A percentile compares a stretch with the other conserved stretches of the same genome.
Evolutionary conservation across 176 grass and related monocot genomes (phyloP).

Genomic region (Tillandsia fasciculata): DNA sequence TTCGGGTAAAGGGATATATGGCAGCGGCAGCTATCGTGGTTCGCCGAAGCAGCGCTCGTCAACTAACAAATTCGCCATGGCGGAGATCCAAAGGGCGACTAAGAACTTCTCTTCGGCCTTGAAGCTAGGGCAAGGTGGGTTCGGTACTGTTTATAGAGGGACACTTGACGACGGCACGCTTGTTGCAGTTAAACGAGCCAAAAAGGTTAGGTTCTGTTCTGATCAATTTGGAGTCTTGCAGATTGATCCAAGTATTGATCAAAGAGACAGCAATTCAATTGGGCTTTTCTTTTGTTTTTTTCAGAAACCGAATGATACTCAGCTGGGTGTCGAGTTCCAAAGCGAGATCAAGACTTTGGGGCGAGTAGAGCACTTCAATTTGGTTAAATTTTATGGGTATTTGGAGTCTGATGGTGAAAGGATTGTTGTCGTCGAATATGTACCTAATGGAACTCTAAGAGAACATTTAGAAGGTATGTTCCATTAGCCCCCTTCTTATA

Average conservation of each 20-base stretch:
- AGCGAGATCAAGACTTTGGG: conserved; percentile 77
- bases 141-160: conserved; percentile 64
- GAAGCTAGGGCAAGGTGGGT: conserved; percentile 84
- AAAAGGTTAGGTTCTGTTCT: conserved; percentile 26
- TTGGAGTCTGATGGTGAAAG: conserved; percentile 65
- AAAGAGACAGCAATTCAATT: too few relatives aligned
- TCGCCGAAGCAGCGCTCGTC: conserved; percentile 10
- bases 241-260: not conserved
- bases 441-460: conserved; percentile 82
- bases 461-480: conserved; percentile 71
- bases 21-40: not conserved
- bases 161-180: conserved; percentile 54
- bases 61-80: conserved; percentile 50
- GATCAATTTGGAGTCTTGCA: not conserved
- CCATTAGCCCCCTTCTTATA: not conserved
- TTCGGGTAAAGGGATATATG: not conserved
- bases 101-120: conserved; percentile 62
- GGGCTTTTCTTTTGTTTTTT: not conserved
- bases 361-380: conserved; percentile 66
- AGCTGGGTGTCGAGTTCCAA: conserved; percentile 64
- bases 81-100: conserved; percentile 59
- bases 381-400: conserved; percentile 72
- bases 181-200: conserved; percentile 82
- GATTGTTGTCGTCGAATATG: conserved; percentile 66
- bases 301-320: conserved; percentile 42